Conservation (phyloP, 2,329 filamentous ascomycete species). For the Macroventuria anomochaeta region DNA sequence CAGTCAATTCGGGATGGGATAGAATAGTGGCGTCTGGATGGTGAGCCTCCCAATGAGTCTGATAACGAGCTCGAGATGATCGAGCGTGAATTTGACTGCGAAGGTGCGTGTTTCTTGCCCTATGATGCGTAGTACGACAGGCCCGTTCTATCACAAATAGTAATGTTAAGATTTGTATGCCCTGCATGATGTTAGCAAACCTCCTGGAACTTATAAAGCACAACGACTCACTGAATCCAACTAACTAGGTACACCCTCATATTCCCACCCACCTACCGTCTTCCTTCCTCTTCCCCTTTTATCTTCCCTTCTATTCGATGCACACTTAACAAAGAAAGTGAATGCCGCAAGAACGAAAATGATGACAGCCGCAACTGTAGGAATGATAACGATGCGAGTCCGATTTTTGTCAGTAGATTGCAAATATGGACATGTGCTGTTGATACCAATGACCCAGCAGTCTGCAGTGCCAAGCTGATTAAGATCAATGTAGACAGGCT, state of each 20-base stretch:
- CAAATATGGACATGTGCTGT: constrained; percentile 65
- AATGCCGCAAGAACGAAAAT: constrained; percentile 66
- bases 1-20: neutral
- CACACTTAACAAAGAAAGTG: constrained; percentile 69
- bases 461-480: constrained; percentile 63
- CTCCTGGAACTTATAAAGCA: no score
- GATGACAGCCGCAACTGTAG: constrained; percentile 67
- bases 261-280: constrained; percentile 64
- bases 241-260: constrained; percentile 68
- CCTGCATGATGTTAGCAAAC: neutral
- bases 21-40: neutral
- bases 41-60: no score
- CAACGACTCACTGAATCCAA: neutral
- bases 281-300: constrained; percentile 58
- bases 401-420: constrained; percentile 52
- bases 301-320: constrained; percentile 63
- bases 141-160: neutral
- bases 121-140: neutral
- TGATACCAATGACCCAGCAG: constrained; percentile 67
- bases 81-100: neutral
- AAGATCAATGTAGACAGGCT: constrained; percentile 63
- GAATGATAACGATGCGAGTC: constrained; percentile 62
- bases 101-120: neutral
- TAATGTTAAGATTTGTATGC: neutral
- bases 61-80: neutral